Base-by-base conservation (phyloP, 495 filamentous ascomycete genomes). In the Thozetella sp. region DNA sequence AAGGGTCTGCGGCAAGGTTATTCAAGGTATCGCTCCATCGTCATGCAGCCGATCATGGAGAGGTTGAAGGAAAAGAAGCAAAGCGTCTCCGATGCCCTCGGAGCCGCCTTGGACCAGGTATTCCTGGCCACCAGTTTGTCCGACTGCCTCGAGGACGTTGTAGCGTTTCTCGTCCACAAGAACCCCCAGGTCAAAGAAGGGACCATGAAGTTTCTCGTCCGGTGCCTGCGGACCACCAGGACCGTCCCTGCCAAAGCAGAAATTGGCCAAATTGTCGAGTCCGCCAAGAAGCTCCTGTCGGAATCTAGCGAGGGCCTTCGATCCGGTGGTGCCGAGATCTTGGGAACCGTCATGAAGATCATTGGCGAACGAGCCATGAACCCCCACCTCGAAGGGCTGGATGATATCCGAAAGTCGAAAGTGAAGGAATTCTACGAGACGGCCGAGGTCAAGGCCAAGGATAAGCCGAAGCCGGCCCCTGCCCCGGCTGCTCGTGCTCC, bases 281-380 rank as follows among this genome's bases (percentile, higher is more conserved):
- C 87, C 2, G 88, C 86, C 17, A 96, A 90, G 54, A 97, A 97
- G 71, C 80, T 98, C 11, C 83, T 98, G 1, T 88, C 93, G 0
- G 96, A 99, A 62, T 91, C 91, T 1, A 90, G 83, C 55, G 94
- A 96, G 66, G 91, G 81, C 12, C 86, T 93, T 45, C 84, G 96
- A 70, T 89, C 92, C 37, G 91, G 91, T 46, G 95, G 92, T 67
- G 93, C 93, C 13, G 96, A 99, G 67, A 86, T 93, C 30, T 78
- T 99, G 19, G 96, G 96, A 60, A 97, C 93, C 0, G 72, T 99
- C 62, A 97, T 97, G 95, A 98, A 97, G 81, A 98, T 99, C 51
- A 89, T 97, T 80, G 94, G 96, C 46, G 96, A 99, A 68, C 85
- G 95, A 43, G 89, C 89, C n/a, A 99, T 98, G 95, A 91, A 89